Percentiles rank a stretch among this genome's conserved stretches.
Evolutionary conservation across 139 green algal species (phyloP).

Genomic region (Tetratostichococcus sp.): DNA sequence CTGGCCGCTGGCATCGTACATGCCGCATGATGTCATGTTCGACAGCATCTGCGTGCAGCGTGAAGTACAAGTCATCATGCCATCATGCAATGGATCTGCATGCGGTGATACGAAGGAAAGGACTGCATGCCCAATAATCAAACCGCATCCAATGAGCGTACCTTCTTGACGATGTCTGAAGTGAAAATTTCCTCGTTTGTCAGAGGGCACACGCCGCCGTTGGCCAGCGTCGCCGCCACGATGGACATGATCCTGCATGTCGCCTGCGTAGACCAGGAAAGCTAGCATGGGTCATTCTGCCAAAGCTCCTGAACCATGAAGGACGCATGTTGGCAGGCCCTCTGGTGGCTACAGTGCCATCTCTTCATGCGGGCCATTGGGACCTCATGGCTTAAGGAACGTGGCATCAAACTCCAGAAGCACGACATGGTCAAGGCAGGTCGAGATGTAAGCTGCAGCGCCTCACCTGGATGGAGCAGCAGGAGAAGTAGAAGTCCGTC

Average conservation of each 20-base stretch:
- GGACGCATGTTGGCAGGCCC: too few species aligned
- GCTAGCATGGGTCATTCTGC: too few species aligned
- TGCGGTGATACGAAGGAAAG: too few species aligned
- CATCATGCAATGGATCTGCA: too few species aligned
- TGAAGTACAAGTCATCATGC: not conserved
- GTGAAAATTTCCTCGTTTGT: conserved; percentile 1
- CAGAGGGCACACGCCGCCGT: conserved; percentile 3
- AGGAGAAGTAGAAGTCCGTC: conserved; percentile 5
- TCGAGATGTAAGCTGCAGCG: not conserved
- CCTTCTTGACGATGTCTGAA: not conserved
- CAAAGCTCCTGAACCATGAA: too few species aligned
- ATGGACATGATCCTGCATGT: conserved; percentile 2
- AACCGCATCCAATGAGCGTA: too few species aligned
- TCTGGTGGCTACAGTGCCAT: too few species aligned
- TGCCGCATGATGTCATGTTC: conserved; percentile 3
- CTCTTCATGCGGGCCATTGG: not conserved
- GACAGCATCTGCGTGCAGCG: not conserved
- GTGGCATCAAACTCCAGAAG: too few species aligned
- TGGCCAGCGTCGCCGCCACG: conserved; percentile 9
- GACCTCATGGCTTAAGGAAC: not conserved
- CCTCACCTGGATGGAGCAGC: conserved; percentile 9
- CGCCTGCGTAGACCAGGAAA: not conserved
- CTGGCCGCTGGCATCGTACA: conserved; percentile 8
- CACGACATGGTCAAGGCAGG: too few species aligned
- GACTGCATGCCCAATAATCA: too few species aligned